A percentile compares a stretch with the other conserved stretches of the same genome.
Conservation (phyloP, 306 rosid genomes). For the Elaeagnus macrophylla region DNA sequence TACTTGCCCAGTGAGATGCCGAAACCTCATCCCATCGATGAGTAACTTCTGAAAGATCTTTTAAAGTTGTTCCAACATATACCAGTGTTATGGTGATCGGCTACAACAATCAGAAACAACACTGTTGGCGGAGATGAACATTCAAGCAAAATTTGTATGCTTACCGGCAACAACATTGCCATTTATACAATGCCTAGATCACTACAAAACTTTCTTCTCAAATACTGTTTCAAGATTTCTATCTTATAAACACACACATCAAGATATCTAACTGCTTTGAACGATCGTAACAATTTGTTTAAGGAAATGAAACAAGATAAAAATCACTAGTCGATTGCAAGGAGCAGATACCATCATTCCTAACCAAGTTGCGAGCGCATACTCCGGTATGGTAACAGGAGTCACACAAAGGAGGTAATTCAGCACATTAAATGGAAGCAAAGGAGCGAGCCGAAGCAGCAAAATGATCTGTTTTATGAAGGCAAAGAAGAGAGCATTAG, state of each 20-base stretch:
- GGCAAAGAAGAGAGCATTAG: conserved; percentile 2
- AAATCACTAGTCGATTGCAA: background rate
- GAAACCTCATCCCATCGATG: conserved; percentile 55
- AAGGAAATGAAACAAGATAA: background rate
- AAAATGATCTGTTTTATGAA: conserved; percentile 34
- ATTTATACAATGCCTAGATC: too few species aligned
- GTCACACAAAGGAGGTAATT: conserved; percentile 46
- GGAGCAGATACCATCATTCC: conserved; percentile 49
- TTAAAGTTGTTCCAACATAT: conserved; percentile 50
- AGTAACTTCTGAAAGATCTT: conserved; percentile 50
- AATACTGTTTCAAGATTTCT: background rate
- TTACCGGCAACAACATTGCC: too few species aligned
- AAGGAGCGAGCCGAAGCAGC: conserved; percentile 44
- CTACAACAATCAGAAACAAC: conserved; percentile 25
- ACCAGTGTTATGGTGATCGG: conserved; percentile 48
- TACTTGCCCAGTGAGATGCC: conserved; percentile 40
- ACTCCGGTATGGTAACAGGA: conserved; percentile 38
- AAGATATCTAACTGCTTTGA: background rate
- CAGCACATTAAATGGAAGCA: conserved; percentile 50
- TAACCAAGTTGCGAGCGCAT: conserved; percentile 49
- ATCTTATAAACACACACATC: background rate
- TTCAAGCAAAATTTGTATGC: too few species aligned
- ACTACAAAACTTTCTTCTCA: background rate
- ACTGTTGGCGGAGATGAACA: background rate
- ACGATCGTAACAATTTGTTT: background rate